A percentile compares a stretch with the other conserved stretches of the same genome.
These are phyloP conservation scores for Kodamaea alishanica DNA, from an alignment of 1,139 yeast species.

Conservation along the genomic window DNA sequence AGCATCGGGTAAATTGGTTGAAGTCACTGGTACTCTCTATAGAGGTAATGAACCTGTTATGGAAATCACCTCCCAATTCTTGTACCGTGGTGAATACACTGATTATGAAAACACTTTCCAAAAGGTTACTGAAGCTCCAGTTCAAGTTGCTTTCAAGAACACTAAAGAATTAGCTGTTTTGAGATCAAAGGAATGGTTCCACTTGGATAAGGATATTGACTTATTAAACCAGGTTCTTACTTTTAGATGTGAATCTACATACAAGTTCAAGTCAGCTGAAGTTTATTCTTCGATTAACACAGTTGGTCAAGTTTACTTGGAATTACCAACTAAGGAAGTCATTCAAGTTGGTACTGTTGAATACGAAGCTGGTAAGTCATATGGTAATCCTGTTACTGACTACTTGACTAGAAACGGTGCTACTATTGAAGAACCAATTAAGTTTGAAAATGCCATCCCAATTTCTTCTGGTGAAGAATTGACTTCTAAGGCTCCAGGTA, in stretches of 20 bases:
- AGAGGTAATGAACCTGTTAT: conserved; percentile 77
- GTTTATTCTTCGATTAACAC: conserved; percentile 81
- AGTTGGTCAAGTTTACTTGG: conserved; percentile 79
- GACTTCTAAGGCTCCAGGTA: conserved; percentile 71
- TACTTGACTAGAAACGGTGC: conserved; percentile 88
- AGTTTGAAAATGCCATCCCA: conserved; percentile 88
- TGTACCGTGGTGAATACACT: conserved; percentile 86
- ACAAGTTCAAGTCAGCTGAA: conserved; percentile 71
- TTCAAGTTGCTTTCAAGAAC: conserved; percentile 66
- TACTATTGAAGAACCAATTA: conserved; percentile 90
- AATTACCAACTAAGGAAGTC: conserved; percentile 89
- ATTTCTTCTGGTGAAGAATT: conserved; percentile 75
- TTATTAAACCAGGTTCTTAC: conserved; percentile 77
- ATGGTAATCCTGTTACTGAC: conserved; percentile 96
- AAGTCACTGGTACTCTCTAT: conserved; percentile 85
- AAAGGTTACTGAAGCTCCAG: conserved; percentile 82
- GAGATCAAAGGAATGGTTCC: conserved; percentile 97
- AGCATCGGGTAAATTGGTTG: conserved; percentile 92
- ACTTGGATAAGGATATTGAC: conserved; percentile 66
- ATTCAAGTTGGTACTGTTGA: conserved; percentile 82
- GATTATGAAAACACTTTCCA: conserved; percentile 94
- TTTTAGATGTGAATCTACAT: conserved; percentile 84
- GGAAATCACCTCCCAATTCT: conserved; percentile 94
- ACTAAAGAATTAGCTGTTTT: conserved; percentile 91
- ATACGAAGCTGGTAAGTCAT: conserved; percentile 89